Conservation (phyloP, 1,284 basidiomycete genomes). For the Wallemia mellicola region DNA sequence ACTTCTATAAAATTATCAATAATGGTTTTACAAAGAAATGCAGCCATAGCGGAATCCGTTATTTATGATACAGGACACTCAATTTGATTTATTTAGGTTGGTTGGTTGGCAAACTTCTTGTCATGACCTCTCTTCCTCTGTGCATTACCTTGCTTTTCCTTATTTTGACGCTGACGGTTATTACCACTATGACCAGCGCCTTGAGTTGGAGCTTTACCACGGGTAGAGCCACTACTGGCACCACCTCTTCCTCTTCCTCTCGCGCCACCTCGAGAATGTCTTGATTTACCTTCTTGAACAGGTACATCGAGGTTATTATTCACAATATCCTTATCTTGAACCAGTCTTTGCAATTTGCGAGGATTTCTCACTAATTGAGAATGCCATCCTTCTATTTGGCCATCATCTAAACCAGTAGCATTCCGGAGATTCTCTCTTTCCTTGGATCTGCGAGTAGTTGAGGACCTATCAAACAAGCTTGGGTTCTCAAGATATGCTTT, state of each 20-base stretch:
- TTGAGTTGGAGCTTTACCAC: background rate
- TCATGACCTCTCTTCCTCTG: background rate
- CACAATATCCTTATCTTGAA: background rate
- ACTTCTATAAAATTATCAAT: too few relatives aligned
- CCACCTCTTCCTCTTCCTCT: background rate
- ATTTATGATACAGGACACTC: too few relatives aligned
- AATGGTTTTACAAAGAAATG: too few relatives aligned
- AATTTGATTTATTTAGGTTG: too few relatives aligned
- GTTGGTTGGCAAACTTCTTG: background rate
- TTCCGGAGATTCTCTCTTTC: background rate
- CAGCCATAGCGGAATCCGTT: too few relatives aligned
- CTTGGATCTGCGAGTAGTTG: background rate
- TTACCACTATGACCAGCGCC: background rate
- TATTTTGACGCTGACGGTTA: background rate
- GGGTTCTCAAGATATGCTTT: background rate
- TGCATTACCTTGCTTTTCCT: background rate
- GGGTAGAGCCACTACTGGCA: background rate
- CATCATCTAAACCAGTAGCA: background rate
- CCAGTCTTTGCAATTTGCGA: background rate
- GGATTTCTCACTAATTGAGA: background rate
- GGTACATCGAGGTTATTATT: background rate
- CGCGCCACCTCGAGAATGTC: background rate
- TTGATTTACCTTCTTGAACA: background rate
- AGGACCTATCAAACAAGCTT: background rate
- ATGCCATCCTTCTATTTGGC: background rate